Percentiles rank a stretch among this genome's conserved stretches.
These are phyloP conservation scores for Tinospora cordifolia DNA, from an alignment of 164 flowering plant species.

Conservation along the genomic window DNA sequence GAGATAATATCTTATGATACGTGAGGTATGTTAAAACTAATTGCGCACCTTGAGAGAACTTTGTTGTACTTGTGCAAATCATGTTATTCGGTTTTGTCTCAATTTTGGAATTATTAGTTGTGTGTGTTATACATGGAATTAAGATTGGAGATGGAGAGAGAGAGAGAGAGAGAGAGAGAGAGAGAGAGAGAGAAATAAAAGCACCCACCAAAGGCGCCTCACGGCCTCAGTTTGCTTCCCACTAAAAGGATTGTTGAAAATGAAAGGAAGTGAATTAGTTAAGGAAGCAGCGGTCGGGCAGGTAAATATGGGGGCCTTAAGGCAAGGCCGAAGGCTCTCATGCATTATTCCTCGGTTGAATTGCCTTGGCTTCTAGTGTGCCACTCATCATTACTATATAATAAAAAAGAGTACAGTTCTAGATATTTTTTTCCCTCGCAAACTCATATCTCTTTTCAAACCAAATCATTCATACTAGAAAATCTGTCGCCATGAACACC, in stretches of 20 bases:
- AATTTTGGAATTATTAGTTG: no score
- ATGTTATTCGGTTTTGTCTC: no score
- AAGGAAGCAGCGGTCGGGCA: neutral
- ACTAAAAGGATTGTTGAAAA: slow-evolving; percentile 27
- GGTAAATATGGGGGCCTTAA: slow-evolving; percentile 4
- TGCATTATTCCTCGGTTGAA: neutral
- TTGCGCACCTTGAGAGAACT: no score
- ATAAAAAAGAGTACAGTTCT: slow-evolving; percentile 35
- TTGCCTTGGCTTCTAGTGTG: slow-evolving; percentile 16
- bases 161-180: neutral
- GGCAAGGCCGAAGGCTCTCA: slow-evolving; percentile 2
- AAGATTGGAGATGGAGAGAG: no score
- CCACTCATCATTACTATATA: slow-evolving; percentile 38
- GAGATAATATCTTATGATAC: no score
- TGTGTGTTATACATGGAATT: no score
- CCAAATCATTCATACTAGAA: slow-evolving; percentile 54
- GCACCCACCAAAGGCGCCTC: neutral
- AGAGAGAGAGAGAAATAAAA: neutral
- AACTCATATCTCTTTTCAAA: slow-evolving; percentile 25
- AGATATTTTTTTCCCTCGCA: slow-evolving; percentile 27
- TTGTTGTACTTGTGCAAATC: no score
- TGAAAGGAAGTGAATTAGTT: slow-evolving; percentile 17
- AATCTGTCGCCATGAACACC: slow-evolving; percentile 47
- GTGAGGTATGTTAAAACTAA: no score
- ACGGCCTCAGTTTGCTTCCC: slow-evolving; percentile 11